Evolutionary conservation across 257 asterid species (phyloP), one percentile per base, ranked within the genome.

Genomic region (Nicotiana obtusifolia): DNA sequence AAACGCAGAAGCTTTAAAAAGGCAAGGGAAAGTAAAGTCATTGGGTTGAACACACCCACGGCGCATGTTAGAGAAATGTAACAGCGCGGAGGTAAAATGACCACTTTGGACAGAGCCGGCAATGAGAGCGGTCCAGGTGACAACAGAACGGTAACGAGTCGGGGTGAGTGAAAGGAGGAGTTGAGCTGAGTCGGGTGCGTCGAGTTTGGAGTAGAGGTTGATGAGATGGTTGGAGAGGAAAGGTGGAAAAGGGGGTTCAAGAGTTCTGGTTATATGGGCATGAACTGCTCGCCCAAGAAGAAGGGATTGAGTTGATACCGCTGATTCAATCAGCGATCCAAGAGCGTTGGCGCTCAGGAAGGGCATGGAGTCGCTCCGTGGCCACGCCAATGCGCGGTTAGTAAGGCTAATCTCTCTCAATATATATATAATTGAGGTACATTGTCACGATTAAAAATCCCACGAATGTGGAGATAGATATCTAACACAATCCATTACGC

Each of bases 171-270:
- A 84, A 83, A 92, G 93, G 85, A 93, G 78, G 80, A 81, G 71
- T 16, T 85, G 84, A 82, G 98, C 98, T 22, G 94, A 66, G 83
- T 79, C 49, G 81, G 89, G 84, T 0, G 84, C 84, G 87, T 91
- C 95, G 87, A 95, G 94, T 88, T 95, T 95, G 53, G 99, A 90
- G 89, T 95, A 95, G 91, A 95, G 88, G 92, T 90, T 89, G 87
- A 95, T 88, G 79, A 95, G 94, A 82, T 93, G 93, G 84, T 92
- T 93, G 49, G 93, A 86, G 78, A 95, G 92, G 88, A 90, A 89
- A 28, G 91, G 82, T 57, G 93, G 91, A n/a, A 90, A 31, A 80
- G 71, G 81, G 84, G 73, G 28, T 49, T 22, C 89, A 1, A 89
- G 85, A 26, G 84, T 78, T 78, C 85, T 91, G 87, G 92, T 10